A percentile compares a stretch with the other conserved stretches of the same genome.
These are phyloP conservation scores for Diddensiella caesifluorescens DNA, from an alignment of 805 yeast species.

Conservation along the genomic window DNA sequence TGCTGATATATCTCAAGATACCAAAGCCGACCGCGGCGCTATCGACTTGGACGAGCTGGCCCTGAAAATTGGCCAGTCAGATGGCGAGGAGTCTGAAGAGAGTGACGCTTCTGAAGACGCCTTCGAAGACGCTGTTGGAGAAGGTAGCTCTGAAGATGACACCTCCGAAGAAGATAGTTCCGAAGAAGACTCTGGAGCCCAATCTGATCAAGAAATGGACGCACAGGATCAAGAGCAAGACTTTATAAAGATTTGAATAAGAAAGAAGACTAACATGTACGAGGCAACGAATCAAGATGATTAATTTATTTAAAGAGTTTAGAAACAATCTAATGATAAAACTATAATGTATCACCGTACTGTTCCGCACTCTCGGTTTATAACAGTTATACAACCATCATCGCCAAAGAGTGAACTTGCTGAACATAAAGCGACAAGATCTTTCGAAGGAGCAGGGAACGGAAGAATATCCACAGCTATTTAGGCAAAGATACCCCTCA, in stretches of 20 bases:
- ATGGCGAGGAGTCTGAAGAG: neutral
- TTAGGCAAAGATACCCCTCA: slow-evolving; percentile 26
- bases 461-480: slow-evolving; percentile 32
- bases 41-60: slow-evolving; percentile 14
- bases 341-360: slow-evolving; percentile 30
- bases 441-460: slow-evolving; percentile 37
- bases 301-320: neutral
- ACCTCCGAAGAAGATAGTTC: slow-evolving; percentile 18
- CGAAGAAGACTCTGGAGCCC: slow-evolving; percentile 18
- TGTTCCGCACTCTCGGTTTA: slow-evolving; percentile 22
- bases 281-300: slow-evolving; percentile 2
- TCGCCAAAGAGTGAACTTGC: slow-evolving; percentile 24
- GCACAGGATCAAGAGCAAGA: slow-evolving; percentile 18
- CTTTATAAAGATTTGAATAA: slow-evolving; percentile 1
- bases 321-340: slow-evolving; percentile 4
- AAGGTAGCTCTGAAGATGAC: slow-evolving; percentile 9
- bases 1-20: slow-evolving; percentile 14
- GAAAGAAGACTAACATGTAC: slow-evolving; percentile 15
- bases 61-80: neutral
- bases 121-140: neutral
- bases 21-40: slow-evolving; percentile 23
- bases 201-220: slow-evolving; percentile 14
- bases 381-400: too few relatives aligned
- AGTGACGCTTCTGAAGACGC: neutral
- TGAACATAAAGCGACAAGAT: slow-evolving; percentile 27